Evolutionary conservation across 164 flowering plant species (phyloP).

Genomic region (Kalanchoe fedtschenkoi): DNA sequence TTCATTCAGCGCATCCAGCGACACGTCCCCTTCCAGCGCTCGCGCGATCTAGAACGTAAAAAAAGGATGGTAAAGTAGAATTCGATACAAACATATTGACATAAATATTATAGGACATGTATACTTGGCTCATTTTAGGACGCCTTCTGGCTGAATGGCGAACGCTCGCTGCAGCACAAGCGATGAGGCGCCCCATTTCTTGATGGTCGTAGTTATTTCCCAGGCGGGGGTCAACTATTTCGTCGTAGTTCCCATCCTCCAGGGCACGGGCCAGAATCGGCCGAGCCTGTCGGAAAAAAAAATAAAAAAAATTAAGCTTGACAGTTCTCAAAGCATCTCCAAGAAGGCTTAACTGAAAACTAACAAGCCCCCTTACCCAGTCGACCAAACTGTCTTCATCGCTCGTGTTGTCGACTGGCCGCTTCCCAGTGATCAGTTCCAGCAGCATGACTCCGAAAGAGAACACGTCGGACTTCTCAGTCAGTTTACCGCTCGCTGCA

Average conservation of each 20-base stretch:
- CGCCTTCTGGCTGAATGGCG: constrained; percentile 74
- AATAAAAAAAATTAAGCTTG: background rate
- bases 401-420: constrained; percentile 44
- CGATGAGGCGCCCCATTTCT: constrained; percentile 60
- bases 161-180: constrained; percentile 65
- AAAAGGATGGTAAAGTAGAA: background rate
- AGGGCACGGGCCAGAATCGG: constrained; percentile 37
- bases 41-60: background rate
- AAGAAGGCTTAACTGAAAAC: background rate
- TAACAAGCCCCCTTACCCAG: constrained; percentile 41
- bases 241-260: constrained; percentile 37
- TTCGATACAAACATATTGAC: background rate
- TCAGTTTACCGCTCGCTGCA: constrained; percentile 69
- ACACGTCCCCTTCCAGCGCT: constrained; percentile 6
- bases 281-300: constrained; percentile 35
- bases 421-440: constrained; percentile 63
- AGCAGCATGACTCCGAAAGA: constrained; percentile 76
- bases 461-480: constrained; percentile 76
- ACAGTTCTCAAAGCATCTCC: background rate
- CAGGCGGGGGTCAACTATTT: constrained; percentile 46
- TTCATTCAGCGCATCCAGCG: constrained; percentile 1
- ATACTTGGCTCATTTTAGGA: constrained; percentile 87
- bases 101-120: background rate
- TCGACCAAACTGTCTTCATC: constrained; percentile 59
- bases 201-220: constrained; percentile 27